Base-by-base conservation (phyloP, 805 yeast species). In the Candida patagonica region DNA sequence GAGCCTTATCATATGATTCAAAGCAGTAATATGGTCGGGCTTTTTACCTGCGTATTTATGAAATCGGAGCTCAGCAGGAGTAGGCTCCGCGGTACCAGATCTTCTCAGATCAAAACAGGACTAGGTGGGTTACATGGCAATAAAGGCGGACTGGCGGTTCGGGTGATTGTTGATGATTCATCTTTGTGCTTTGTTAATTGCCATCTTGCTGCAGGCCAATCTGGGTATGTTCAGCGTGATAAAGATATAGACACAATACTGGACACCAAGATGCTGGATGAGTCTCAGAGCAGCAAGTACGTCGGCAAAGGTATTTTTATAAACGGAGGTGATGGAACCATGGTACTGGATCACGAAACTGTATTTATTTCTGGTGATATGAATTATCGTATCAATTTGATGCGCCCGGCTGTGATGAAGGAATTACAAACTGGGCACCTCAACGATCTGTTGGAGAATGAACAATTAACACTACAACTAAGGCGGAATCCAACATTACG, bases 311-410 rank as follows among this genome's bases (percentile, higher is more conserved):
- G 49, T 8, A 44, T 47, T 1, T 59, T 53, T 44, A 60, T 56
- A 12, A 57, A 58, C 40, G 63, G 64, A 4, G 64, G 70, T 9
- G 68, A 68, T 26, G 59, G 67, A 1, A 65, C 74, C 40, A 67
- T 65, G 40, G 73, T 86, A 3, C 68, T 72, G 37, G 94, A 86
- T 50, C 92, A 82, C 52, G 95, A 89, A 52, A 75, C 78, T 16
- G 70, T 88, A 12, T 73, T 92, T 12, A 86, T 96, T 87, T 68
- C 84, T 61, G 98, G 98, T 6, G 98, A 92, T 60, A 78, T 94
- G 60, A 92, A 92, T 57, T 92, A 80, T 60, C 70, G 98, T 48
- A 77, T 92, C 30, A 65, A 75, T 26, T 62, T 83, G 50, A 70
- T 79, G 0, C 81, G 84, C 47, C 89, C 80, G 13, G 73, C 73